Percentiles rank a stretch among this genome's conserved stretches.
phyloP scores from a whole-genome alignment of 345 rosid genomes.

The Aquilaria malaccensis region DNA sequence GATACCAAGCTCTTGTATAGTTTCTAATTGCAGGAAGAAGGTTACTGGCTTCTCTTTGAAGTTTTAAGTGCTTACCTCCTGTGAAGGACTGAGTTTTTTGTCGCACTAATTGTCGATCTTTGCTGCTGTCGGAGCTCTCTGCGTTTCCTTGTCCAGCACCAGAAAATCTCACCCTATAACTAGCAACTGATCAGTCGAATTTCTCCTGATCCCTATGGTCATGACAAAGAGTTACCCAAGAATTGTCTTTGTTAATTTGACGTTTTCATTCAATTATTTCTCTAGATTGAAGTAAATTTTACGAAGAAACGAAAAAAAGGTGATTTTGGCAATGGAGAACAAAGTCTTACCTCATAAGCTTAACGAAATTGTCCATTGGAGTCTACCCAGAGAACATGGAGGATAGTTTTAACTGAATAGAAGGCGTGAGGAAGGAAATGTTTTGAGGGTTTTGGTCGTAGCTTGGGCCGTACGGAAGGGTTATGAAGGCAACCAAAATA shows the following conservation, averaged over 20 bases:
- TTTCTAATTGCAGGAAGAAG: background rate
- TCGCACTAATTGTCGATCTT: constrained; percentile 16
- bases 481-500: constrained; percentile 23
- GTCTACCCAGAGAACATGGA: background rate
- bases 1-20: background rate
- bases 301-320: too few relatives aligned
- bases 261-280: background rate
- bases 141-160: constrained; percentile 14
- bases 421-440: constrained; percentile 9
- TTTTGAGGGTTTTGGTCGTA: constrained; percentile 1
- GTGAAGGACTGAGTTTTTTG: constrained; percentile 31
- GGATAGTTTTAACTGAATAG: constrained; percentile 16
- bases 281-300: background rate
- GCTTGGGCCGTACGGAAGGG: constrained; percentile 6
- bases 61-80: constrained; percentile 24
- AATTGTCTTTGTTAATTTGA: background rate
- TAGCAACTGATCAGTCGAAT: constrained; percentile 11
- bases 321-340: background rate
- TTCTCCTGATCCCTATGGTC: background rate
- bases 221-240: background rate
- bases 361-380: constrained; percentile 32
- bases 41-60: background rate
- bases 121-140: constrained; percentile 16
- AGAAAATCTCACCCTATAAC: constrained; percentile 24
- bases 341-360: constrained; percentile 24